These are phyloP conservation scores for Protomyces gravidus DNA, from an alignment of 1,139 yeast species.

Conservation along the genomic window DNA sequence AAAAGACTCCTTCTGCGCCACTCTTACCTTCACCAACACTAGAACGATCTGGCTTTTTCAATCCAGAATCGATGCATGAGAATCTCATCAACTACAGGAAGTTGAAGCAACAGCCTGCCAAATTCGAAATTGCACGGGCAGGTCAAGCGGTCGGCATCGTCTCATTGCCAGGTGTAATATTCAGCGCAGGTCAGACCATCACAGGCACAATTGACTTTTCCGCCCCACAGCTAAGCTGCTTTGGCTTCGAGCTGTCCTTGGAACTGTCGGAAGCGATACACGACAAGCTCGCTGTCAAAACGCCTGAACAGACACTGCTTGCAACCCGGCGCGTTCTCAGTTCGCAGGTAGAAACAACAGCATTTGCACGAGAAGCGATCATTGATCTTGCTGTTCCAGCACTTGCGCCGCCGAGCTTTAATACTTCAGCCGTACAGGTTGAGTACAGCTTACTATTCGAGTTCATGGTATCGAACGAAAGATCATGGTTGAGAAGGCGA, in stretches of 20 bases:
- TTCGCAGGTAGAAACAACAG: neutral
- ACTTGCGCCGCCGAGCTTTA: slow-evolving; percentile 4
- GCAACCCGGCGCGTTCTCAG: slow-evolving; percentile 1
- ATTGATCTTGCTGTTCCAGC: slow-evolving; percentile 8
- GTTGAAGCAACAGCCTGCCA: neutral
- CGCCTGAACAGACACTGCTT: neutral
- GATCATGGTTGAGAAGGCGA: neutral
- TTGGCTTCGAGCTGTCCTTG: slow-evolving; percentile 6
- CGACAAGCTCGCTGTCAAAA: neutral
- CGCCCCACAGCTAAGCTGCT: slow-evolving; percentile 3
- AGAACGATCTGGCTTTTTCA: neutral
- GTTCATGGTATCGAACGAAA: slow-evolving; percentile 2
- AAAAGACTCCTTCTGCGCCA: neutral
- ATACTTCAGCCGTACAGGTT: neutral
- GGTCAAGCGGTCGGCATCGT: slow-evolving; percentile 8
- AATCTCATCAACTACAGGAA: neutral
- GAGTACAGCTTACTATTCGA: slow-evolving; percentile 8
- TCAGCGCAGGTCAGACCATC: slow-evolving; percentile 1
- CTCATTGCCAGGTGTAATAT: neutral
- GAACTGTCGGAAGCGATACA: neutral
- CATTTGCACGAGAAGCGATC: neutral
- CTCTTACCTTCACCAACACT: slow-evolving; percentile 10
- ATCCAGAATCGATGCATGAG: neutral
- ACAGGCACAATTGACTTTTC: slow-evolving; percentile 9
- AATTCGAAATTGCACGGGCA: slow-evolving; percentile 14